phyloP scores from a whole-genome alignment of 2,329 filamentous ascomycete species.

The Aspergillus uvarum region DNA sequence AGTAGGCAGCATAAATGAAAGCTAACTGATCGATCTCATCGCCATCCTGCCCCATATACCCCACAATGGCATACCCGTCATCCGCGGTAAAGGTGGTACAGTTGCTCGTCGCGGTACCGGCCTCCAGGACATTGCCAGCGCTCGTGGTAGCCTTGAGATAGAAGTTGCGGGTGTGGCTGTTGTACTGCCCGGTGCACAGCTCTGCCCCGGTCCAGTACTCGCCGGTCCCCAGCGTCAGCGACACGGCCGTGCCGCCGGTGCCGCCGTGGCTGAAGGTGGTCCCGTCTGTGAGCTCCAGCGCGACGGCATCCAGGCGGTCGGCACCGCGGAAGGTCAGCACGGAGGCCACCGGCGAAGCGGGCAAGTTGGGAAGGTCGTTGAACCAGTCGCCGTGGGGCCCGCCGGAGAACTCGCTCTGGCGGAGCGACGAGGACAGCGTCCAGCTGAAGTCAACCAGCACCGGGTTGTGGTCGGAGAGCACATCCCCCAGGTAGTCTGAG shows the following conservation, averaged over 20 bases:
- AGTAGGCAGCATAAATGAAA: constrained; percentile 26
- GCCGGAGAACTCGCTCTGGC: constrained; percentile 32
- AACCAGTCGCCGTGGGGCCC: constrained; percentile 49
- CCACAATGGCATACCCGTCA: constrained; percentile 54
- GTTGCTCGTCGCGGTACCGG: constrained; percentile 49
- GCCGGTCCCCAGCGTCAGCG: constrained; percentile 46
- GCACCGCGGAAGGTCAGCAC: constrained; percentile 44
- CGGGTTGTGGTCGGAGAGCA: constrained; percentile 66
- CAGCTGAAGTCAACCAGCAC: constrained; percentile 38
- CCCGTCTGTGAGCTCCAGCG: constrained; percentile 51
- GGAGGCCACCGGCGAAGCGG: constrained; percentile 38
- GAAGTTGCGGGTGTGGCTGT: constrained; percentile 53
- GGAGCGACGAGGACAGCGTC: constrained; percentile 54
- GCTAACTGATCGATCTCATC: constrained; percentile 59
- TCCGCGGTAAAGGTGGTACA: constrained; percentile 52
- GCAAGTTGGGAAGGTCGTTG: constrained; percentile 51
- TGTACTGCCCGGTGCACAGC: constrained; percentile 53
- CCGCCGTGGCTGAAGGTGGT: constrained; percentile 55
- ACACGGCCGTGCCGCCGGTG: constrained; percentile 47
- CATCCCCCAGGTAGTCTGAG: constrained; percentile 24
- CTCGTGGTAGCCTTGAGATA: constrained; percentile 57
- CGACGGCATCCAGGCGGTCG: constrained; percentile 53
- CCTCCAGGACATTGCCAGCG: constrained; percentile 46
- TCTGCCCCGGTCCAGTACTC: constrained; percentile 53
- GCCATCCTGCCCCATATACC: constrained; percentile 53